Evolutionary conservation across 2,329 filamentous ascomycete genomes (phyloP), one percentile per base, ranked within the genome.

Genomic region (Penicillium fuscoglaucum): DNA sequence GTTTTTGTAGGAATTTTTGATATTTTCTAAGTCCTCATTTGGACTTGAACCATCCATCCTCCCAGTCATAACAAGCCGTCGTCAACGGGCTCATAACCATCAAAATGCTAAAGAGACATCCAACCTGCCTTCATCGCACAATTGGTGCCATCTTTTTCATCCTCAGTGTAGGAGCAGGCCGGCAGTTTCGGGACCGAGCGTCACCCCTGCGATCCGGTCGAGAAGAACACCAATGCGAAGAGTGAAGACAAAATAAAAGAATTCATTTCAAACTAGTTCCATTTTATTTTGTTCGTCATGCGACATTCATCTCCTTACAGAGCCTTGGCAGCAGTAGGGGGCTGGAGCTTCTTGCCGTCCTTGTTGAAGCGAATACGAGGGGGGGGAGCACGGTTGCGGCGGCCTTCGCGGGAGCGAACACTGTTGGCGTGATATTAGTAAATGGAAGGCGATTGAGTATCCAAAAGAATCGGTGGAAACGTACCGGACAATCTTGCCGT

Each of bases 401-500:
- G 93, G 75, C 96, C 95, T 78, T 90, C 93, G 72, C 90, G 87
- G 71, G 95, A 99, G 76, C 95, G 95, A 80, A 99, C 95, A 89
- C 95, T 98, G 74, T 70, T 65, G 55, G 19, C 37, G 29, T 35
- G 10, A 6, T 21, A 52, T 60, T 48, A 57, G 60, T 68, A 57
- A 35, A 52, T 43, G 26, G 10, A 47, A 24, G 24, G 28, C 35
- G 24, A 52, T 26, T 48, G 21, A 19, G 45, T 47, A 44, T 41
- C 15, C 53, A 29, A n/a, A 12, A n/a, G 9, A 6, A 39, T 28
- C 51, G 48, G 44, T 45, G 24, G 21, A 87, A 58, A 59, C 93
- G 82, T 95, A 98, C 93, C 95, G 93, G 83, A 99, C 96, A 82
- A 99, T 99, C 90, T 99, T 99, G 87, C 95, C 95, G 87, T 99